Conservation (phyloP, 108 stramenopile species). For the Halocafeteria seosinensis region DNA sequence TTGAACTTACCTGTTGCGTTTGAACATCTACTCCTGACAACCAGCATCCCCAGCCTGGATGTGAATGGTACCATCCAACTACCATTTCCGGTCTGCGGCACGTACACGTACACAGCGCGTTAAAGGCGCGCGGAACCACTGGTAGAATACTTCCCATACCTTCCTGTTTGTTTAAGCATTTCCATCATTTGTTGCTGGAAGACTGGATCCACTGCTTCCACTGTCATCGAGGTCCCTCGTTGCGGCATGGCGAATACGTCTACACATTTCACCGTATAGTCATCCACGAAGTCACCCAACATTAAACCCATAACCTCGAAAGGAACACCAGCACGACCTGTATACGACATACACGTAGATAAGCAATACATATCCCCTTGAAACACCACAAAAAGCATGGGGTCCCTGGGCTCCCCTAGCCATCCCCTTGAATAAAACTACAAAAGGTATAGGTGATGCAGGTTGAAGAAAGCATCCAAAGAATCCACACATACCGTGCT, state of each 20-base stretch:
- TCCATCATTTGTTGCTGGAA: constrained; percentile 98
- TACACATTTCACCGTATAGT: constrained; percentile 96
- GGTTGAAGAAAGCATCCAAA: too few relatives aligned
- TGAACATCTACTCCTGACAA: constrained; percentile 88
- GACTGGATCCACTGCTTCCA: constrained; percentile 94
- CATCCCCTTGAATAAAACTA: background rate
- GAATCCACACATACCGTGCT: constrained; percentile 73
- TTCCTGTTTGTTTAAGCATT: constrained; percentile 93
- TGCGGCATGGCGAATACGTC: constrained; percentile 99
- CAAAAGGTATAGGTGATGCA: background rate
- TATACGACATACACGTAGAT: too few relatives aligned
- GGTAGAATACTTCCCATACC: too few relatives aligned
- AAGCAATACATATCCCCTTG: too few relatives aligned
- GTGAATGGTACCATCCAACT: constrained; percentile 89
- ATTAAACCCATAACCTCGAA: constrained; percentile 99
- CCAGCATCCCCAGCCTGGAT: constrained; percentile 99
- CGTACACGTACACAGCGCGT: too few relatives aligned
- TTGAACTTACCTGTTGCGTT: too few relatives aligned
- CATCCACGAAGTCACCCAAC: constrained; percentile 97
- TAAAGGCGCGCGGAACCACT: constrained; percentile 29
- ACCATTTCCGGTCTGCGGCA: constrained; percentile 4
- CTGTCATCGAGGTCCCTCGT: constrained; percentile 80
- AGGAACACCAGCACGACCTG: constrained; percentile 88
- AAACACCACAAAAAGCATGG: too few relatives aligned
- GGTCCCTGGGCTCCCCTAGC: too few relatives aligned